These are phyloP conservation scores for Penicillium frequentans DNA, from an alignment of 2,329 filamentous ascomycete genomes.

Conservation along the genomic window DNA sequence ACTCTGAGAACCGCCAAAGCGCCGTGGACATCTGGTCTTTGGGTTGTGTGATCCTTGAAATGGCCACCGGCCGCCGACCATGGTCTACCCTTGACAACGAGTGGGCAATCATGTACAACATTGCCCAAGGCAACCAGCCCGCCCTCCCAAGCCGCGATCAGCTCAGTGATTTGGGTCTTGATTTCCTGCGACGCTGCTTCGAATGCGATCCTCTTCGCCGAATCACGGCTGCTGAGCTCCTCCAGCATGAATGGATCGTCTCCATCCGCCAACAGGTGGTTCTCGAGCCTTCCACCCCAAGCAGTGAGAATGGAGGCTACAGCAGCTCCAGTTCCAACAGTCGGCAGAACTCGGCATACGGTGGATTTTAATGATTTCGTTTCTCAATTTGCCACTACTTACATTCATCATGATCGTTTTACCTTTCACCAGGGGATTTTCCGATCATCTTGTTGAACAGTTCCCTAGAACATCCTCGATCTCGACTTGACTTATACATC, in stretches of 20 bases:
- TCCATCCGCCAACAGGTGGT: slow-evolving; percentile 51
- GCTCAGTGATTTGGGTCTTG: slow-evolving; percentile 77
- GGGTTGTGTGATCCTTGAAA: slow-evolving; percentile 94
- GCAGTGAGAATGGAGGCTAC: slow-evolving; percentile 36
- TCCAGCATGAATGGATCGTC: slow-evolving; percentile 88
- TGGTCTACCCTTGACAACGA: slow-evolving; percentile 98
- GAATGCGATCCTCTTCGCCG: slow-evolving; percentile 76
- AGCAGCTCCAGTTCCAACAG: slow-evolving; percentile 28
- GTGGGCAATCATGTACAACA: slow-evolving; percentile 99
- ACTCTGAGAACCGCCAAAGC: slow-evolving; percentile 75
- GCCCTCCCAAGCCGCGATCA: slow-evolving; percentile 80
- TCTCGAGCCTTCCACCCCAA: slow-evolving; percentile 42
- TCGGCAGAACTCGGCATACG: slow-evolving; percentile 31
- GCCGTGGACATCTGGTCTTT: slow-evolving; percentile 95
- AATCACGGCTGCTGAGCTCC: slow-evolving; percentile 78
- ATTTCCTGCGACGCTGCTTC: slow-evolving; percentile 87
- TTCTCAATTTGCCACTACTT: background rate
- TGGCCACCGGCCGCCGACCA: slow-evolving; percentile 90
- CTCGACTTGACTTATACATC: slow-evolving; percentile 15
- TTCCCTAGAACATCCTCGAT: slow-evolving; percentile 12
- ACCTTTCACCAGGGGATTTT: background rate
- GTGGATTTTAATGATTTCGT: slow-evolving; percentile 21
- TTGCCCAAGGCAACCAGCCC: slow-evolving; percentile 92
- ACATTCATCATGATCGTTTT: background rate
- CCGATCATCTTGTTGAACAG: background rate